Percentiles rank a stretch among this genome's conserved stretches.
Conservation (phyloP, 2,329 filamentous ascomycete species). For the Knufia fluminis region DNA sequence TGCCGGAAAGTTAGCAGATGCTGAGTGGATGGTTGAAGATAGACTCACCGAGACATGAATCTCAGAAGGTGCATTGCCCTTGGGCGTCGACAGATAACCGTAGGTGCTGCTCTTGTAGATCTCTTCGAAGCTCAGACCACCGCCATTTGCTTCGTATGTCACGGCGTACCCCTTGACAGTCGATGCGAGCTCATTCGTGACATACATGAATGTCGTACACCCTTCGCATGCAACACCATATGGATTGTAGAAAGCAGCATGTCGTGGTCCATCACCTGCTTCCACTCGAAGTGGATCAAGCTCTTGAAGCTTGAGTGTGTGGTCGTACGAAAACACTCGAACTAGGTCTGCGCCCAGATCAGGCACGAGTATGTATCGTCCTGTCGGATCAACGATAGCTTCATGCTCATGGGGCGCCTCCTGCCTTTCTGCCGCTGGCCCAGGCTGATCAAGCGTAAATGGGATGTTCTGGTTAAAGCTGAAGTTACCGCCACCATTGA, state of each 20-base stretch:
- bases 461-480: constrained; percentile 14
- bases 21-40: not conserved
- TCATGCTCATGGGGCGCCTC: constrained; percentile 48
- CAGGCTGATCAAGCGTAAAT: constrained; percentile 24
- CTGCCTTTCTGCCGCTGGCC: constrained; percentile 42
- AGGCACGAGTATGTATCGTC: constrained; percentile 41
- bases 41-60: not conserved
- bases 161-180: constrained; percentile 22
- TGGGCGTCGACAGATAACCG: not conserved
- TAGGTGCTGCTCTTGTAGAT: constrained; percentile 3
- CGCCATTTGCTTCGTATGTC: constrained; percentile 17
- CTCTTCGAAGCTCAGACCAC: constrained; percentile 5
- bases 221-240: constrained; percentile 19
- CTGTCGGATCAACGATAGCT: constrained; percentile 41
- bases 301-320: constrained; percentile 38
- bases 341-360: constrained; percentile 49
- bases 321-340: constrained; percentile 45
- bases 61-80: constrained; percentile 1
- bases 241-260: constrained; percentile 43
- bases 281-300: constrained; percentile 36
- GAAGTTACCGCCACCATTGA: not conserved
- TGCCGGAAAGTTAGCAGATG: not conserved
- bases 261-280: constrained; percentile 45
- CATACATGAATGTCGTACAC: constrained; percentile 23
- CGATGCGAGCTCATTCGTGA: constrained; percentile 20